phyloP scores from a whole-genome alignment of 148 eudicot species.

The Rhododendron henanense region DNA sequence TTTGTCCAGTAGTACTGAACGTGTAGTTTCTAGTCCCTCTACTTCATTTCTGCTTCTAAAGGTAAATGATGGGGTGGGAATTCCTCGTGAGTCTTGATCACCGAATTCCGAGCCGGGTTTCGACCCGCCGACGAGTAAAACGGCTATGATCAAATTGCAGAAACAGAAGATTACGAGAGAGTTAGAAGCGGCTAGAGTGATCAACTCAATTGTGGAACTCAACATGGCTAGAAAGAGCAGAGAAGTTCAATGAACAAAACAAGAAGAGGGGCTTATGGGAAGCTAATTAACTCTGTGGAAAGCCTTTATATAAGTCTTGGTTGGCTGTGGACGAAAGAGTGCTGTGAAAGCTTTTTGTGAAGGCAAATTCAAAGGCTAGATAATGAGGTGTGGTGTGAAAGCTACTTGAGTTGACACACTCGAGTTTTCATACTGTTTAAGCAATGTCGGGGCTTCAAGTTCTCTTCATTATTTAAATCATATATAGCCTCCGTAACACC shows the following conservation, averaged over 20 bases:
- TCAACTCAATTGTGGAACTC: constrained; percentile 36
- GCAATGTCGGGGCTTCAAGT: neutral
- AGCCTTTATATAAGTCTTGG: neutral
- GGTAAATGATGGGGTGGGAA: neutral
- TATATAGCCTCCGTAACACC: constrained; percentile 11
- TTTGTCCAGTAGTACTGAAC: neutral
- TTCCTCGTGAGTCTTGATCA: neutral
- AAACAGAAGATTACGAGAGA: constrained; percentile 50
- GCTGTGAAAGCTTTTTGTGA: constrained; percentile 24
- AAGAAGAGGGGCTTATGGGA: neutral
- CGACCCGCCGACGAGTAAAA: constrained; percentile 38
- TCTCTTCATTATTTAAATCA: constrained; percentile 2
- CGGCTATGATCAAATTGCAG: constrained; percentile 58
- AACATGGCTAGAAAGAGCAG: constrained; percentile 26
- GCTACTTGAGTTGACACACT: constrained; percentile 14
- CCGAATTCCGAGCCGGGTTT: constrained; percentile 4
- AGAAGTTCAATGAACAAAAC: neutral
- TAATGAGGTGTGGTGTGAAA: constrained; percentile 30
- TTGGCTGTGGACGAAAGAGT: constrained; percentile 15
- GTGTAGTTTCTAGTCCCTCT: neutral
- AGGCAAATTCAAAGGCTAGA: constrained; percentile 2
- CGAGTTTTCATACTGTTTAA: neutral
- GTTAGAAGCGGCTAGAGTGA: constrained; percentile 47
- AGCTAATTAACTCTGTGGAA: neutral
- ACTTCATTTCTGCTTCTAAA: neutral